These are phyloP conservation scores for Didymella lethalis DNA, from an alignment of 2,329 filamentous ascomycete species.

Conservation along the genomic window DNA sequence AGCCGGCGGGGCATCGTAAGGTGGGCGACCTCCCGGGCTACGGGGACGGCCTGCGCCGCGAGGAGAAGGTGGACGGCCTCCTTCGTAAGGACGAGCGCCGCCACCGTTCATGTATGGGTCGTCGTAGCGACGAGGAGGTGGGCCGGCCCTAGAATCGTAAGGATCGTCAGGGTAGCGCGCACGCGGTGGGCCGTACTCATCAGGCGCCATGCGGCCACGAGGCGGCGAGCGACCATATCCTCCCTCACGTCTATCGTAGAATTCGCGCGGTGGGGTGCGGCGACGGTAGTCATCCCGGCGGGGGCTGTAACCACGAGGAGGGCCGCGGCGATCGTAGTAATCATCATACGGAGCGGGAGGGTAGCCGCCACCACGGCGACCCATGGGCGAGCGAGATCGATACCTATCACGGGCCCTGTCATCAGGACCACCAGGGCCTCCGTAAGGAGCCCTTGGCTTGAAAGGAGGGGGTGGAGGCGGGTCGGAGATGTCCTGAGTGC, in stretches of 20 bases:
- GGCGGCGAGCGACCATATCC: conserved; percentile 66
- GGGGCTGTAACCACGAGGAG: conserved; percentile 83
- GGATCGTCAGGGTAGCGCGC: conserved; percentile 75
- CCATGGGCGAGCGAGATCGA: conserved; percentile 76
- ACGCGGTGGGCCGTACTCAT: conserved; percentile 74
- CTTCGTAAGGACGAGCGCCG: conserved; percentile 63
- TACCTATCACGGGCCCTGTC: conserved; percentile 76
- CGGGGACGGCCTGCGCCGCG: conserved; percentile 46
- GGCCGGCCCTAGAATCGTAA: conserved; percentile 65
- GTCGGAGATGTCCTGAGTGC: conserved; percentile 78
- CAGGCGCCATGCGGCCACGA: conserved; percentile 74
- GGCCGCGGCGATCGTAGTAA: conserved; percentile 79
- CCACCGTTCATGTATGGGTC: conserved; percentile 69
- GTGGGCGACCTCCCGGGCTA: conserved; percentile 68
- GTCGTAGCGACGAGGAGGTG: conserved; percentile 63
- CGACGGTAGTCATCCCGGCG: conserved; percentile 87
- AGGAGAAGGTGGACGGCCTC: conserved; percentile 53
- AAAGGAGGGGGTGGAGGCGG: conserved; percentile 48
- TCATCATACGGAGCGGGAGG: conserved; percentile 70
- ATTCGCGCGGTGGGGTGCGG: conserved; percentile 78
- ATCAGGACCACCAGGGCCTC: conserved; percentile 56
- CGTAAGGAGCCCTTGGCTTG: conserved; percentile 47
- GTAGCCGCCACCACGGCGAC: conserved; percentile 68
- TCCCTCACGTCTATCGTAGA: conserved; percentile 78
- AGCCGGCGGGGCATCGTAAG: conserved; percentile 52